Percentiles rank a stretch among this genome's conserved stretches.
Conservation (phyloP, 129 eudicot species). For the Rutidosis leptorrhynchoides region DNA sequence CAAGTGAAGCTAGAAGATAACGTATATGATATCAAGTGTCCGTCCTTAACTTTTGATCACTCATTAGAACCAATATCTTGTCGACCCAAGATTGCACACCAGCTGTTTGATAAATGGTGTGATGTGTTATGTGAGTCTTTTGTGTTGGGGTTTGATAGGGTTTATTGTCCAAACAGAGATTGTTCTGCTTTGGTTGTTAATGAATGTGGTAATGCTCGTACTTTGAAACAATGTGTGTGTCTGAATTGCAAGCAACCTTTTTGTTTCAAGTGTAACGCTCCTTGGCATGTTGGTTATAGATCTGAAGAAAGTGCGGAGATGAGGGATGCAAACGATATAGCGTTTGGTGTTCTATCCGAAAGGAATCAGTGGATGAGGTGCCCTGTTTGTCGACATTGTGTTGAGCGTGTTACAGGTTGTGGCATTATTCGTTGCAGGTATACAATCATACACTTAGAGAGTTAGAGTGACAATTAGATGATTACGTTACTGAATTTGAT, state of each 20-base stretch:
- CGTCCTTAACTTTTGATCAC: constrained; percentile 35
- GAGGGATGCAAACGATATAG: constrained; percentile 56
- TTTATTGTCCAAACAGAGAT: too few species aligned
- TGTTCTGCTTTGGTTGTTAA: too few species aligned
- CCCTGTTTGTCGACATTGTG: too few species aligned
- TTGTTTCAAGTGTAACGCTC: constrained; percentile 49
- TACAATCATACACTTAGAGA: too few species aligned
- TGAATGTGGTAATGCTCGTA: constrained; percentile 39
- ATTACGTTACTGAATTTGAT: background rate
- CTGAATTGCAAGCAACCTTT: constrained; percentile 55
- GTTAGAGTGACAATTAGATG: constrained; percentile 45
- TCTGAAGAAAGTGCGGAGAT: constrained; percentile 61
- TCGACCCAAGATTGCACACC: constrained; percentile 48
- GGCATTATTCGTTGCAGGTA: too few species aligned
- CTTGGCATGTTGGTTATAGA: constrained; percentile 66
- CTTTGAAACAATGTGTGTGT: constrained; percentile 37
- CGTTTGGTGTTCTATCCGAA: constrained; percentile 65
- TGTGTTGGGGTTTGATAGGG: too few species aligned
- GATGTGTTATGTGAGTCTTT: too few species aligned
- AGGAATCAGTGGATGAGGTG: constrained; percentile 63
- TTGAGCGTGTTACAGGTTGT: too few species aligned
- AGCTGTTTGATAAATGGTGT: too few species aligned
- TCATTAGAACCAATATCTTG: constrained; percentile 43
- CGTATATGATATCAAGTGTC: too few species aligned
- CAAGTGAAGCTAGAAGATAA: constrained; percentile 50